Evolutionary conservation across 2,329 filamentous ascomycete species (phyloP).

Genomic region (Huntiella bhutanensis): DNA sequence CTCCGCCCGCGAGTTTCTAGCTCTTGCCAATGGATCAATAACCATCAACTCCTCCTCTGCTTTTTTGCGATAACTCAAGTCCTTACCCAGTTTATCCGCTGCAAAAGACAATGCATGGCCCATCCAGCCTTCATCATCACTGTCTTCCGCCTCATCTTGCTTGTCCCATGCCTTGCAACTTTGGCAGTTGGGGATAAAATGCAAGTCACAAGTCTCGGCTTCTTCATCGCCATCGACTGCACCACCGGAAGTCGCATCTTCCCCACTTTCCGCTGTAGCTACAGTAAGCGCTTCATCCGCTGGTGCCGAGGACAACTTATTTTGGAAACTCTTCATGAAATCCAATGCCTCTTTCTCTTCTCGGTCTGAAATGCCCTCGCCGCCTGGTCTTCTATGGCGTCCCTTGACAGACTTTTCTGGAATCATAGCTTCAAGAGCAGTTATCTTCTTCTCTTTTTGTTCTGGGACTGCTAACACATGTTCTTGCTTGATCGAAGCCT

Average conservation of each 20-base stretch:
- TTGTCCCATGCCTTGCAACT: constrained; percentile 77
- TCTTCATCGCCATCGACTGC: constrained; percentile 39
- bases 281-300: background rate
- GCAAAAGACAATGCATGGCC: constrained; percentile 68
- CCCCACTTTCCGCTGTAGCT: background rate
- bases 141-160: constrained; percentile 28
- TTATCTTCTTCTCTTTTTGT: constrained; percentile 40
- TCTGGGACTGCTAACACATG: constrained; percentile 21
- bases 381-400: constrained; percentile 42
- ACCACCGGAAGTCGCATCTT: background rate
- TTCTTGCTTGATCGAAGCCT: constrained; percentile 61
- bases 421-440: constrained; percentile 54
- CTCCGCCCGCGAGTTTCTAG: constrained; percentile 44
- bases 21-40: constrained; percentile 78
- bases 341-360: constrained; percentile 17
- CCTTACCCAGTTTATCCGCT: constrained; percentile 79
- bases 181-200: constrained; percentile 91
- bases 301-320: background rate
- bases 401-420: constrained; percentile 51
- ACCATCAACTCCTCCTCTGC: constrained; percentile 82
- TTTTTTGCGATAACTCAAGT: constrained; percentile 75
- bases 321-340: constrained; percentile 8
- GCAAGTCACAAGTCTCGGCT: constrained; percentile 66
- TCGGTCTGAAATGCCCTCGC: constrained; percentile 26
- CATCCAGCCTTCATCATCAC: constrained; percentile 55